Percentiles rank a stretch among this genome's conserved stretches.
Evolutionary conservation across 129 eudicot genomes (phyloP).

Genomic region (Tagetes erecta): DNA sequence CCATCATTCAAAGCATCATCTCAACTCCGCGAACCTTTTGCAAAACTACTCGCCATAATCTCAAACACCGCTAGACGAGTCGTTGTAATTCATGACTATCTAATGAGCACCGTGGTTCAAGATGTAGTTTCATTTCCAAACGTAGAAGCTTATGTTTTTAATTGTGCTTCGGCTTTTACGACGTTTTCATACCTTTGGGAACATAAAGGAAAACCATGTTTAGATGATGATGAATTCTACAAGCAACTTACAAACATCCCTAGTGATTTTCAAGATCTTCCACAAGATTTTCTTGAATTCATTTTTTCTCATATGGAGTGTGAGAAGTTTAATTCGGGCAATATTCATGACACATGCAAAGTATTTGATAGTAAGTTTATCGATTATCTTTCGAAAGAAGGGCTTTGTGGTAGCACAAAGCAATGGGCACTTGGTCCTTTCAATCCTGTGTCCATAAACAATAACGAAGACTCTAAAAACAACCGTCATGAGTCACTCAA

Average conservation of each 20-base stretch:
- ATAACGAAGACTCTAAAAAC: too few species aligned
- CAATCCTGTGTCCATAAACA: conserved; percentile 43
- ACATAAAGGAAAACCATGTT: conserved; percentile 32
- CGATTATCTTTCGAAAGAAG: too few species aligned
- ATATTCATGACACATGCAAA: conserved; percentile 53
- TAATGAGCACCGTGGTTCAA: conserved; percentile 43
- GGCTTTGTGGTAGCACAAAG: too few species aligned
- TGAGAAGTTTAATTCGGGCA: conserved; percentile 35
- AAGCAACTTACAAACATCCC: conserved; percentile 32
- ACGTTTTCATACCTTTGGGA: conserved; percentile 42
- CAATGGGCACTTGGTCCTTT: too few species aligned
- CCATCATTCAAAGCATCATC: conserved; percentile 37
- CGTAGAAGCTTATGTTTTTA: conserved; percentile 43
- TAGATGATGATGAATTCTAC: conserved; percentile 23
- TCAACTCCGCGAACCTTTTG: conserved; percentile 44
- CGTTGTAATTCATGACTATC: conserved; percentile 44
- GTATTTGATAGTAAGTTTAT: not conserved
- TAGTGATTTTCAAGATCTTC: conserved; percentile 19
- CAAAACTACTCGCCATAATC: conserved; percentile 18
- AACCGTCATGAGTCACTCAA: too few species aligned
- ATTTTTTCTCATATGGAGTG: not conserved
- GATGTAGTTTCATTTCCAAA: conserved; percentile 36
- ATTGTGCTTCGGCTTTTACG: conserved; percentile 39
- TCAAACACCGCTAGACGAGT: conserved; percentile 18
- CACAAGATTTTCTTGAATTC: conserved; percentile 30